Evolutionary conservation across 352 stramenopile genomes (phyloP).

Genomic region (Phytophthora ramorum): DNA sequence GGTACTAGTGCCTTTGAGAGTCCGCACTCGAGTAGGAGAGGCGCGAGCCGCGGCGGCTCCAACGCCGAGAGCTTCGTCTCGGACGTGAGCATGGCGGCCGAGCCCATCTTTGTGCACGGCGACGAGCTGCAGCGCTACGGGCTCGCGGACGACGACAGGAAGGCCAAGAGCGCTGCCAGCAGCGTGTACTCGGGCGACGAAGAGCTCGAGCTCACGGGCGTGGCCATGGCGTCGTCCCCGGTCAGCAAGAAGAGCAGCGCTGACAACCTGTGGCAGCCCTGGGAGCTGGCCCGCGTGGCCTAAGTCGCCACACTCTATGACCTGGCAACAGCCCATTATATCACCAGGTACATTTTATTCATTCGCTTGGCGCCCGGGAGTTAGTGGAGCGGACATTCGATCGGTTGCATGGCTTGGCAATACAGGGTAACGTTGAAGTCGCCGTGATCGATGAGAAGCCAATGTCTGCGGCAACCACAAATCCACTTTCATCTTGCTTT

Average conservation of each 20-base stretch:
- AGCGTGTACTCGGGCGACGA: slow-evolving; percentile 59
- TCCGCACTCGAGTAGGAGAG: slow-evolving; percentile 24
- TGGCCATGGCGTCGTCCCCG: slow-evolving; percentile 47
- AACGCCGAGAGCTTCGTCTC: slow-evolving; percentile 56
- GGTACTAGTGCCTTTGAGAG: slow-evolving; percentile 31
- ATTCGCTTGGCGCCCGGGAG: slow-evolving; percentile 2
- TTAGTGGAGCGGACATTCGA: slow-evolving; percentile 4
- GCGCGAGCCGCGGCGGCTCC: slow-evolving; percentile 14
- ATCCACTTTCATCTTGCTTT: background rate
- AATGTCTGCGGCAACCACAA: background rate
- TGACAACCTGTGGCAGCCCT: slow-evolving; percentile 78
- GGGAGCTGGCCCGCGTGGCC: slow-evolving; percentile 67
- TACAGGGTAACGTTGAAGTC: background rate
- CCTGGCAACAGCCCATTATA: slow-evolving; percentile 8
- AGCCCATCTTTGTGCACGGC: slow-evolving; percentile 44
- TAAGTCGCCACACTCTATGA: slow-evolving; percentile 20
- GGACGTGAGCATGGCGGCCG: slow-evolving; percentile 41
- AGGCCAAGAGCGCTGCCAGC: slow-evolving; percentile 34
- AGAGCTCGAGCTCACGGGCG: slow-evolving; percentile 75
- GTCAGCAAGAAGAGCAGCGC: slow-evolving; percentile 44
- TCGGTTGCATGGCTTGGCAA: slow-evolving; percentile 6
- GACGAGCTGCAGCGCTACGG: slow-evolving; percentile 42
- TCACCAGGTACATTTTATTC: slow-evolving; percentile 35
- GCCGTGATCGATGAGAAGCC: background rate
- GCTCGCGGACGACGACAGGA: slow-evolving; percentile 51